Evolutionary conservation across 352 stramenopile genomes (phyloP), one percentile per base, ranked within the genome.

Genomic region (Pythium chondricola): DNA sequence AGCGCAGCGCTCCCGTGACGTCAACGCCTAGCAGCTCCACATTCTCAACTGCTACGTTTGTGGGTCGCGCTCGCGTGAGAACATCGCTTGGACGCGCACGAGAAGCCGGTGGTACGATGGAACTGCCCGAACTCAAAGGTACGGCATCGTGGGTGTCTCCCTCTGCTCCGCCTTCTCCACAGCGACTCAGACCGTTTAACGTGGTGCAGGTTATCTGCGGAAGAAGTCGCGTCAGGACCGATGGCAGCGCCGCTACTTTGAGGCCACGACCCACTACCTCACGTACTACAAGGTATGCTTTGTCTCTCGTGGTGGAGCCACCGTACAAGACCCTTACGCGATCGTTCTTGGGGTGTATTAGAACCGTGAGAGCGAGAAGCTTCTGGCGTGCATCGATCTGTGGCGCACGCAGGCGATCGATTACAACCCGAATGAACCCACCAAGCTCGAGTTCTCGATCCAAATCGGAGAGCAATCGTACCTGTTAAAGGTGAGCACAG

Each of bases 271-370:
- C 40, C 89, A 98, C 71, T 97, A 97, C 67, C 73, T 99, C 22
- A 98, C 95, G 10, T 99, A 99, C 73, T 99, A 98, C 75, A 99
- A 99, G 85, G 85, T 95, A 26, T 9, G 14, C n/a, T n/a, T n/a
- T n/a, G n/a, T n/a, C n/a, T n/a, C n/a, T n/a, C n/a, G n/a, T n/a
- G n/a, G n/a, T n/a, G n/a, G n/a, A n/a, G n/a, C n/a, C n/a, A n/a
- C n/a, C n/a, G n/a, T n/a, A n/a, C n/a, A n/a, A n/a, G n/a, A n/a
- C n/a, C n/a, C 9, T 24, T 4, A 25, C 16, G 27, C 27, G 25
- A 18, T 38, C 37, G 6, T 26, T 4, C 8, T 30, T 0, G 1
- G 18, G 16, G 4, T 30, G 20, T 10, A 42, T 17, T 17, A 93
- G 82, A 90, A 65, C 56, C 75, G 70, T 11, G 79, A 93, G 49